Base-by-base conservation (phyloP, 2,329 filamentous ascomycete genomes). In the Ophiostoma himal-ulmi region DNA sequence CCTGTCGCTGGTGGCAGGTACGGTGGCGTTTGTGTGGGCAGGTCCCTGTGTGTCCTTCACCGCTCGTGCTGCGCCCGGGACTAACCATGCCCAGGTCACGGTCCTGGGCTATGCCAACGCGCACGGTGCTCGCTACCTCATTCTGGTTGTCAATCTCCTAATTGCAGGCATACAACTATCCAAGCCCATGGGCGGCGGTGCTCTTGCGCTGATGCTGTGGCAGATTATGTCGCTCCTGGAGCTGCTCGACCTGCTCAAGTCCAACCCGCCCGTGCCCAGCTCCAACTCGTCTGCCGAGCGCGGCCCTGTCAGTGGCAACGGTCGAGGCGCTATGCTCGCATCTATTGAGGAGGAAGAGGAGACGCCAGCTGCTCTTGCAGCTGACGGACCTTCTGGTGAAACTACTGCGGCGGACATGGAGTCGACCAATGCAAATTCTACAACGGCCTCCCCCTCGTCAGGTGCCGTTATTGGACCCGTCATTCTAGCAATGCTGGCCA, bases 181-280 rank as follows among this genome's bases (percentile, higher is more conserved):
- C 73, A 98, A 98, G 78, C 95, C 95, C 20, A 96, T 99, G 92
- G 95, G 95, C 68, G 89, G 89, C 71, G 94, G 93, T 68, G 89
- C 93, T 0, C 86, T 98, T 68, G 91, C 88, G 8, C 83, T 98
- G 68, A 88, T 95, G 79, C 82, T 93, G 72, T 94, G 94, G 88
- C 94, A 97, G 80, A 89, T 97, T 62, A 87, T 99, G 72, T 93
- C 92, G 13, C 85, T 91, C n/a, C 78, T 85, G 72, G 87, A 91
- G 77, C 82, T 90, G 73, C 78, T 89, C 66, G 86, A 91, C 77
- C 81, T 88, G 74, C 85, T 87, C 76, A 78, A 80, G 72, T 78
- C 90, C 54, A 87, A 48, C 41, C 62, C 30, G 10, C 26, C 48
- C n/a, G 52, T 65, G 36, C 54, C 6, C 30, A 54, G 30, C 20